Base-by-base conservation (phyloP, 1,284 basidiomycete genomes). In the Rhodotorula sp. region DNA sequence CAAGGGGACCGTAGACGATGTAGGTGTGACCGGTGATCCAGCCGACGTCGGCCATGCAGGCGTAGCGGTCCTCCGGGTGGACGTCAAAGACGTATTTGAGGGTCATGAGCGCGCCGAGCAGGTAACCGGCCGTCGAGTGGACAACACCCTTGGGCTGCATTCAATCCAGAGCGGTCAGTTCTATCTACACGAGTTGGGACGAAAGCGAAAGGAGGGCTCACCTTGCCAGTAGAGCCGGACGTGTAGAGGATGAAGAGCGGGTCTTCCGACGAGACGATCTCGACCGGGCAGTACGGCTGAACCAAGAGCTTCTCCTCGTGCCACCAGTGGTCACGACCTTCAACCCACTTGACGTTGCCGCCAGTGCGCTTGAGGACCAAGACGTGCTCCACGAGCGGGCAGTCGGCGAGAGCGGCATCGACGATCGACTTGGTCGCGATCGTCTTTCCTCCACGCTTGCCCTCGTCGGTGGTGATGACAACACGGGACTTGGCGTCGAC, bases 21-120 rank as follows among this genome's bases (percentile, higher is more conserved):
- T 98, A 94, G 18, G 92, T 92, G 85, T 98, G 96, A 52, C 96
- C 96, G 6, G 96, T 99, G 83, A 99, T 97, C 96, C 96, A 99
- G 79, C 96, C 96, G 69, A 99, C 87, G 81, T 99, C 96, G 74
- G 96, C 96, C 95, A 98, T 96, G 85, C 97, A 99, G 8, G 91
- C 96, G 81, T 96, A 98, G 77, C 79, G 79, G 75, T 84, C 83
- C 49, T 81, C 79, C 21, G 90, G 87, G 82, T 99, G 97, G 46
- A 97, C 88, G 81, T 99, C 97, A 79, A 98, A 99, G 74, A 97
- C 92, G 82, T 92, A 91, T 84, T 97, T 97, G 71, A 83, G 77
- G 1, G 83, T 83, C 72, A 83, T 78, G 46, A 81, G 80, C 5
- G 83, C 82, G 58, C 83, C 83, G 59, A 84, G 80, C 18, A 84